These are phyloP conservation scores for Pythium utonaiense DNA, from an alignment of 352 stramenopile species.

Conservation along the genomic window DNA sequence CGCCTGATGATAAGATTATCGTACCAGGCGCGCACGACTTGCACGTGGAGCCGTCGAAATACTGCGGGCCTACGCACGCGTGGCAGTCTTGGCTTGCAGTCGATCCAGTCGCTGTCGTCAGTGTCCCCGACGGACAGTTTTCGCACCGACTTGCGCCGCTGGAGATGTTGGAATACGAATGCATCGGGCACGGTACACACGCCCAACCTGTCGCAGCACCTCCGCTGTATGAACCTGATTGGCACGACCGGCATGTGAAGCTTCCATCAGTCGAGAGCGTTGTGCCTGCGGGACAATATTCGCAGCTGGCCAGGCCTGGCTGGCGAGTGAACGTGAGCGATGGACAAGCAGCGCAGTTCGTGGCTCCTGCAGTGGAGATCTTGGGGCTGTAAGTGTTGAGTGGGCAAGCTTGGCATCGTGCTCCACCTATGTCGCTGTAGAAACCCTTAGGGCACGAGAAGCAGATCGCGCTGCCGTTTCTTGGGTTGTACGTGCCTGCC, in stretches of 20 bases:
- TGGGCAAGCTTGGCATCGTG: constrained; percentile 40
- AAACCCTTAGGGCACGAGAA: constrained; percentile 55
- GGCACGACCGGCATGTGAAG: constrained; percentile 32
- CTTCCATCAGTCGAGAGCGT: neutral
- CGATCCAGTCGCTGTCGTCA: constrained; percentile 26
- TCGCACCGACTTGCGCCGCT: neutral
- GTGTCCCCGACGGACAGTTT: constrained; percentile 25
- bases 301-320: constrained; percentile 23
- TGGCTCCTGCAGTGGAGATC: constrained; percentile 17
- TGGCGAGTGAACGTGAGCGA: constrained; percentile 33
- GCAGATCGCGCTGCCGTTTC: constrained; percentile 33
- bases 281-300: constrained; percentile 3
- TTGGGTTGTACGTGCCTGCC: constrained; percentile 45
- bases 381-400: constrained; percentile 41
- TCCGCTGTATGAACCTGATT: constrained; percentile 34
- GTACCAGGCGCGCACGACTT: constrained; percentile 2
- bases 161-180: constrained; percentile 28
- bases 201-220: constrained; percentile 23
- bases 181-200: constrained; percentile 43
- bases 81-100: constrained; percentile 29
- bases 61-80: constrained; percentile 28
- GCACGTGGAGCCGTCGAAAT: constrained; percentile 32
- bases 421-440: constrained; percentile 41
- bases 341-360: constrained; percentile 34
- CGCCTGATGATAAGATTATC: neutral